A percentile compares a stretch with the other conserved stretches of the same genome.
These are phyloP conservation scores for Epichloe scottii DNA, from an alignment of 2,329 filamentous ascomycete genomes.

Conservation along the genomic window DNA sequence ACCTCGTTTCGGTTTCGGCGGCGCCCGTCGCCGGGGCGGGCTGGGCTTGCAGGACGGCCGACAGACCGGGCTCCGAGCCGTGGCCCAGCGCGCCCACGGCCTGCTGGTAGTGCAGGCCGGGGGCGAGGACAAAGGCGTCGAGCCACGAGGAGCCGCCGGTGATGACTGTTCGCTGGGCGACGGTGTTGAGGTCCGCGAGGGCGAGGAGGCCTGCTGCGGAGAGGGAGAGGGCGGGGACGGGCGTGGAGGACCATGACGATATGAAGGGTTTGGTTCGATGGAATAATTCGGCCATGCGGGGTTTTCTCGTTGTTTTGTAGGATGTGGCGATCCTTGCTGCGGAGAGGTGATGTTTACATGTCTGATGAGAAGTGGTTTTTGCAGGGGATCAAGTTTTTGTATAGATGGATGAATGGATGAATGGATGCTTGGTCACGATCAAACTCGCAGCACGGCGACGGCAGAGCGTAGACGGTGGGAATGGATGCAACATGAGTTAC, in stretches of 20 bases:
- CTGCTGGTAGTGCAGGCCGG: constrained; percentile 49
- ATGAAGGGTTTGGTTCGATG: constrained; percentile 16
- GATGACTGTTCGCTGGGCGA: constrained; percentile 42
- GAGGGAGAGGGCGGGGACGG: constrained; percentile 32
- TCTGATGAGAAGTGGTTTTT: background rate
- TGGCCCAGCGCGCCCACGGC: constrained; percentile 36
- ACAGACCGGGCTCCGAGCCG: constrained; percentile 22
- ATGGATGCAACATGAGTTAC: no score
- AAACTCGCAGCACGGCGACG: no score
- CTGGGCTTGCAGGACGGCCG: constrained; percentile 8
- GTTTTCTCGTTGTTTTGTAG: no score
- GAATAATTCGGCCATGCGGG: background rate
- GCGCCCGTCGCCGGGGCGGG: background rate
- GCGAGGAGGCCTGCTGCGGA: constrained; percentile 43
- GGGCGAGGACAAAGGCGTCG: constrained; percentile 44
- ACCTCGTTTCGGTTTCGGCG: no score
- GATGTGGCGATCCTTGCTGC: background rate
- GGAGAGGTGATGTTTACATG: background rate
- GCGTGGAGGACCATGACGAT: constrained; percentile 30
- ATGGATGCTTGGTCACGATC: background rate
- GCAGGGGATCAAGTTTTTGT: no score
- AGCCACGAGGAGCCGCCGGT: constrained; percentile 43
- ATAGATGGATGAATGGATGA: background rate
- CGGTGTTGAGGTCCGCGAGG: constrained; percentile 44
- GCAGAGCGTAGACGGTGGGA: no score